Conservation (phyloP, 1,284 basidiomycete genomes). For the Microbotryum intermedium region DNA sequence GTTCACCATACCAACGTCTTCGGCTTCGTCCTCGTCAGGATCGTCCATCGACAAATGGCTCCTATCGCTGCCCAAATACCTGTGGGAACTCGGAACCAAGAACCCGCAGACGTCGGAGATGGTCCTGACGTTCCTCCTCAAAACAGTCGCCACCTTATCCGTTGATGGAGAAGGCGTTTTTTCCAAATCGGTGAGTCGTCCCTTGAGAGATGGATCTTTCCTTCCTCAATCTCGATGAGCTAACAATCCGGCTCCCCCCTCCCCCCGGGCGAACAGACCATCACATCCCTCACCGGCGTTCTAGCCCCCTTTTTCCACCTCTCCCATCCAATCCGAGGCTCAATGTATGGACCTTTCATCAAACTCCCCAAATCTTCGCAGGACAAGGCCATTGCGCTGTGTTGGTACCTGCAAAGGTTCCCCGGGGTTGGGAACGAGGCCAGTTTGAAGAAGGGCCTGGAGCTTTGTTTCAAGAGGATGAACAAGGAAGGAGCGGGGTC, state of each 20-base stretch:
- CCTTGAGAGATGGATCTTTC: too few relatives aligned
- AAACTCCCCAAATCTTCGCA: background rate
- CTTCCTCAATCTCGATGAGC: constrained; percentile 4
- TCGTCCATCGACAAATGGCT: constrained; percentile 54
- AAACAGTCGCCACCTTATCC: background rate
- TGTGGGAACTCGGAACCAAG: constrained; percentile 69
- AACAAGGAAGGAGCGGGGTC: too few relatives aligned
- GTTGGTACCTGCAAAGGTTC: constrained; percentile 34
- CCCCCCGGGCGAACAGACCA: constrained; percentile 41
- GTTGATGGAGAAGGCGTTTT: background rate
- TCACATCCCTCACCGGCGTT: constrained; percentile 48
- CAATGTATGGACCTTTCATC: constrained; percentile 13
- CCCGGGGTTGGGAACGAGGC: background rate
- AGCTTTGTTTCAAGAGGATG: too few relatives aligned
- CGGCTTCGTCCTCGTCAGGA: constrained; percentile 5
- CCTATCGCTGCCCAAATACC: constrained; percentile 57
- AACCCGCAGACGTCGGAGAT: constrained; percentile 50
- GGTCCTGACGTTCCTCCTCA: constrained; percentile 16
- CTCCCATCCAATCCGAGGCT: constrained; percentile 51
- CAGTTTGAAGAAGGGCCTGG: too few relatives aligned
- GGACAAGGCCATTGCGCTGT: constrained; percentile 46
- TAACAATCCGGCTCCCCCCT: constrained; percentile 26
- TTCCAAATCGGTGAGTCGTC: background rate
- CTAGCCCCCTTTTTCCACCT: constrained; percentile 69
- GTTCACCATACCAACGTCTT: constrained; percentile 43